Evolutionary conservation across 202 grass and related monocot species (phyloP), one percentile per base, ranked within the genome.

Genomic region (Zizania palustris): DNA sequence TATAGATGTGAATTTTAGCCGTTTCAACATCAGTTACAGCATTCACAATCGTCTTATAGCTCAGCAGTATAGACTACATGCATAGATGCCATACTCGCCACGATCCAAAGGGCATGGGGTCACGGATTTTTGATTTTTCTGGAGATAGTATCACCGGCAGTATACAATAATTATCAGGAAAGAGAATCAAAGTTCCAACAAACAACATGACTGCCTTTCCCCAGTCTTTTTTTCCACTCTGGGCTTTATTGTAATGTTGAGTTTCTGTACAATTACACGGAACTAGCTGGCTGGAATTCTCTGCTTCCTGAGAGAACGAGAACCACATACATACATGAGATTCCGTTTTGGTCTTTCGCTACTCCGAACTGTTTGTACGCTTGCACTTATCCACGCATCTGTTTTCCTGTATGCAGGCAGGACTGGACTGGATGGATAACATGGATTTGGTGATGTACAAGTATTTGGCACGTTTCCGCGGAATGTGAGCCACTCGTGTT

Each of bases 1-100:
- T 76, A 80, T 71, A 72, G 65, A 44, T 34, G 72, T 72, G 71
- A 55, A 81, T 61, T 72, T 71, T 67, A 77, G 35, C 51, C 41
- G 11, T 53, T 39, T 71, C 71, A 71, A 33, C 77, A 75, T 38
- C 37, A 19, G 71, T 39, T 84, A 51, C 58, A 60, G 0, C 40
- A 65, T 39, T 72, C 50, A 72, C 50, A 88, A 64, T 79, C 11
- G 5, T 84, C 48, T 13, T 18, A 41, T 16, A 38, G 36, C 19
- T 71, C 35, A 36, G 65, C 19, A 28, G 15, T 57, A 64, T 65
- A 57, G 77, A 59, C 55, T 45, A 20, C 44, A 56, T 53, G n/a
- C 20, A 37, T 61, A 83, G 10, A 80, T 7, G n/a, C 45, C 37
- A 57, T 41, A 37, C 62, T 80, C 69, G 21, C 45, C 74, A 57